phyloP scores from a whole-genome alignment of 345 rosid species.

The Pistacia atlantica region DNA sequence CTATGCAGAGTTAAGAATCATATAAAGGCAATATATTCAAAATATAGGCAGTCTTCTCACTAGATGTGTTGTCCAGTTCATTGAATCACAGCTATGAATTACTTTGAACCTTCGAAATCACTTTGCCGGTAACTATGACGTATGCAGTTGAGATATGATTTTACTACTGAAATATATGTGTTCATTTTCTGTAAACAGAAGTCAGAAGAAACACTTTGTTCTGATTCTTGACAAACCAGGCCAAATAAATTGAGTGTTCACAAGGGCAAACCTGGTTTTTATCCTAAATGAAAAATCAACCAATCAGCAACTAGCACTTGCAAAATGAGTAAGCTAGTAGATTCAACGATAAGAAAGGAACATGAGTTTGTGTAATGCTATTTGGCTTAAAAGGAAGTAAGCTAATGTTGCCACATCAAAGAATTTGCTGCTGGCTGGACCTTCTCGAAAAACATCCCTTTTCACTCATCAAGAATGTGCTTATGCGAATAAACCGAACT shows the following conservation, averaged over 20 bases:
- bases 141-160: not conserved
- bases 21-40: not conserved
- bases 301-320: not conserved
- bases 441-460: conserved; percentile 17
- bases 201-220: not conserved
- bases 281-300: not conserved
- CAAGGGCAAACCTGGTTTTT: not conserved
- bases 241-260: not conserved
- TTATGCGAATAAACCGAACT: conserved; percentile 32
- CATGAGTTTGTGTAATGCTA: not conserved
- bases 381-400: conserved; percentile 3
- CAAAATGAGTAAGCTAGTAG: conserved; percentile 3
- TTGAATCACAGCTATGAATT: not conserved
- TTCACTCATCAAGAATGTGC: conserved; percentile 29
- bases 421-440: conserved; percentile 22
- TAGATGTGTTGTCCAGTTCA: not conserved
- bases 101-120: no score
- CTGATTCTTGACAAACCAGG: conserved; percentile 17
- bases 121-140: not conserved
- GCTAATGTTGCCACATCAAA: conserved; percentile 24
- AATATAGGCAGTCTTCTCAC: not conserved
- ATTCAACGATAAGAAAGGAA: conserved; percentile 29
- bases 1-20: not conserved
- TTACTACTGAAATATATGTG: not conserved
- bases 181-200: not conserved